These are phyloP conservation scores for Xenoacremonium recifei DNA, from an alignment of 2,329 filamentous ascomycete species.

Conservation along the genomic window DNA sequence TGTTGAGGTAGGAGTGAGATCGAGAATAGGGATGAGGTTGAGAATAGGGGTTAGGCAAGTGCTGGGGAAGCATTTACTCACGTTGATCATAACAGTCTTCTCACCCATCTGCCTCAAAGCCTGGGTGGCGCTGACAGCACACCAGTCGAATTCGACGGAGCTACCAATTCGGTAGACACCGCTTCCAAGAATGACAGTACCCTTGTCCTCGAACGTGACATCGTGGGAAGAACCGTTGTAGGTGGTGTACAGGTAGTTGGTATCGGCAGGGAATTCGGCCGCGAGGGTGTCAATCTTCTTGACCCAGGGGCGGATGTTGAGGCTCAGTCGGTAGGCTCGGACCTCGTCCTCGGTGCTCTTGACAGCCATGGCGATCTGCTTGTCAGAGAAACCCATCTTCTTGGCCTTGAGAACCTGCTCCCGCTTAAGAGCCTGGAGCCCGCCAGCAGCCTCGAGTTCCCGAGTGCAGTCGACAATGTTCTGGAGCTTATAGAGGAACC, in stretches of 20 bases:
- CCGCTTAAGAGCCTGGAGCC: constrained; percentile 80
- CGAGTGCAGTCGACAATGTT: constrained; percentile 91
- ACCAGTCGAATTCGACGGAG: constrained; percentile 99
- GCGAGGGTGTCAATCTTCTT: constrained; percentile 98
- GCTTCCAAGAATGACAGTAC: constrained; percentile 83
- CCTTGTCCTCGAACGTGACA: constrained; percentile 89
- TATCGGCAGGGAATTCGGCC: constrained; percentile 92
- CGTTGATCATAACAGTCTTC: constrained; percentile 98
- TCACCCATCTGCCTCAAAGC: constrained; percentile 83
- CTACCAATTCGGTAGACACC: constrained; percentile 97
- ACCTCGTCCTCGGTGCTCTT: constrained; percentile 87
- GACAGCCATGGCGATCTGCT: constrained; percentile 86
- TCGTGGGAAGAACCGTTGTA: constrained; percentile 96
- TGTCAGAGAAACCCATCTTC: constrained; percentile 97
- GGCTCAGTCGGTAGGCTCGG: constrained; percentile 77
- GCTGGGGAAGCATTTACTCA: constrained; percentile 35
- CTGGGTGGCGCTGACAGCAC: constrained; percentile 84
- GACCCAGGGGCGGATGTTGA: constrained; percentile 91
- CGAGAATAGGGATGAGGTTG: too few species aligned
- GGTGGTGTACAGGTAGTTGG: constrained; percentile 96
- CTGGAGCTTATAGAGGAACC: constrained; percentile 98
- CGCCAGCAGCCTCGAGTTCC: constrained; percentile 81
- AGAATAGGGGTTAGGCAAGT: too few species aligned
- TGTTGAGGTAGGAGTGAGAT: too few species aligned
- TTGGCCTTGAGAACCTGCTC: constrained; percentile 89